Evolutionary conservation across 176 grass and related monocot genomes (phyloP).

Genomic region (Avena sativa): DNA sequence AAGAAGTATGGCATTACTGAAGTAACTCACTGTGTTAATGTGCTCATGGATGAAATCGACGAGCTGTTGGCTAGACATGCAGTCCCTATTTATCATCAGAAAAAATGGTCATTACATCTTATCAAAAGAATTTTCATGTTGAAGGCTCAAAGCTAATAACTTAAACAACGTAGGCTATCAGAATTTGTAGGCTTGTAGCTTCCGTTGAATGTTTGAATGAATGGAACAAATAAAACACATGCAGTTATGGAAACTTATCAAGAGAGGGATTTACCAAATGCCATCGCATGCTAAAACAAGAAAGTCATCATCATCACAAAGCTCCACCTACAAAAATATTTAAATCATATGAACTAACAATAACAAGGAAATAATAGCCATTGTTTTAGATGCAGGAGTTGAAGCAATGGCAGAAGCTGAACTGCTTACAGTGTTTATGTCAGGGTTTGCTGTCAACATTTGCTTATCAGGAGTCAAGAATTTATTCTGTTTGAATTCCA

Average conservation of each 20-base stretch:
- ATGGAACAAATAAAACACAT: background rate
- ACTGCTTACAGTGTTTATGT: constrained; percentile 73
- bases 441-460: constrained; percentile 85
- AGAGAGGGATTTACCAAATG: constrained; percentile 70
- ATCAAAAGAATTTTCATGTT: constrained; percentile 3
- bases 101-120: background rate
- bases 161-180: constrained; percentile 5
- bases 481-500: constrained; percentile 96
- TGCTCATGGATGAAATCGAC: constrained; percentile 91
- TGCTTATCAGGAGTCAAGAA: constrained; percentile 89
- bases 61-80: constrained; percentile 86
- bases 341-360: constrained; percentile 14
- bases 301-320: constrained; percentile 94
- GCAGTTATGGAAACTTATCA: background rate
- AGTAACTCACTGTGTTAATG: constrained; percentile 68
- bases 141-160: background rate
- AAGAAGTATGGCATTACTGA: background rate
- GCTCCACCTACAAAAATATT: constrained; percentile 68
- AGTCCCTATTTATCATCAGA: constrained; percentile 66
- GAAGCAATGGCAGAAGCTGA: constrained; percentile 16
- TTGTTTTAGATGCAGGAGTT: constrained; percentile 3
- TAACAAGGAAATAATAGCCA: constrained; percentile 18
- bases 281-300: constrained; percentile 95
- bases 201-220: background rate
- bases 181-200: background rate